Base-by-base conservation (phyloP, 768 basidiomycete species). In the Mycena galopus region DNA sequence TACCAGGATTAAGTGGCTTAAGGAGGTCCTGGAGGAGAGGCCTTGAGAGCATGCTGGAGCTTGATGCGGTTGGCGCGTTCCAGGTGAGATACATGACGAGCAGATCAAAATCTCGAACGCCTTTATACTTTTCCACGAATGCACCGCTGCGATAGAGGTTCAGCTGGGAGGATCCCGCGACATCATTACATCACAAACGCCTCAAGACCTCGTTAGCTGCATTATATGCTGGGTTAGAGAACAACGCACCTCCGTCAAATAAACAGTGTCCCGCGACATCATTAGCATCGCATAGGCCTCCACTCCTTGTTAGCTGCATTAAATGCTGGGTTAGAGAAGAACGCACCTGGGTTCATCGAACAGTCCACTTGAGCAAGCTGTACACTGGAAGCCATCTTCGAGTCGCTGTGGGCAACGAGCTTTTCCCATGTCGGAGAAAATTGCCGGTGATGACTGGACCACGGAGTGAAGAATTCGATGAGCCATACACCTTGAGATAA, bases 281-380 rank as follows among this genome's bases (percentile, higher is more conserved):
- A 3, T 30, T 32, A 10, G 60, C 60, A 10, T 62, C 7, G 29
- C 61, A 62, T 10, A 62, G 85, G 79, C 97, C 96, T 97, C 30
- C 14, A 32, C 29, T 1, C 19, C 16, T 42, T 10, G 33, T 55
- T 23, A 37, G 32, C 51, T 29, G 39, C 65, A 12, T 27, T n/a
- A 19, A 29, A 42, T 3, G 29, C 44, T 9, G 27, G 37, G 12
- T 57, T n/a, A 23, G 30, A 29, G 51, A 60, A 5, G 30, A 7
- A 84, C 93, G 72, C 72, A 91, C 95, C 95, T 77, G 93, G 94
- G 77, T 92, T 83, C 12, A 91, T 86, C 1, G 91, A 85, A 73
- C 95, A 96, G 78, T 96, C 90, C n/a, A 96, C 92, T 77, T 95
- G 95, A 0, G 93, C 95, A 64, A 96, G 84, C 56, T 88, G 87